Conservation (phyloP, 2,329 filamentous ascomycete species). For the Plenodomus tracheiphilus region DNA sequence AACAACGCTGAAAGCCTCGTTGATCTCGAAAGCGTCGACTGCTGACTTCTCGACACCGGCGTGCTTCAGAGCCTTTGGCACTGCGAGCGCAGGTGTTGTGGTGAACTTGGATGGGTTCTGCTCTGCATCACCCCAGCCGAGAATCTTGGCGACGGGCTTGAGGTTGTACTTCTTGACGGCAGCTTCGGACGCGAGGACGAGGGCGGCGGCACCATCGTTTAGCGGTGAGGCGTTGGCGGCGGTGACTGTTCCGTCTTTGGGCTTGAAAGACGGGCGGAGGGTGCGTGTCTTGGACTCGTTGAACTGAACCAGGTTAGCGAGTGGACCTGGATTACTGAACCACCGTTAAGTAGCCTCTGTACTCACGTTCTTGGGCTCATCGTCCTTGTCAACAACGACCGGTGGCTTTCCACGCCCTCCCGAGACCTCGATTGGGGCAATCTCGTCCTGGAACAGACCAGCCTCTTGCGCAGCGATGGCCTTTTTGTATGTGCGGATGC, state of each 20-base stretch:
- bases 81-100: constrained; percentile 86
- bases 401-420: constrained; percentile 89
- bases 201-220: constrained; percentile 89
- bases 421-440: constrained; percentile 83
- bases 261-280: constrained; percentile 76
- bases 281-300: constrained; percentile 56
- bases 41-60: constrained; percentile 77
- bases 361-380: constrained; percentile 88
- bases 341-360: neutral
- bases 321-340: constrained; percentile 10
- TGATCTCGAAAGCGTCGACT: constrained; percentile 96
- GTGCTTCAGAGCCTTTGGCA: constrained; percentile 97
- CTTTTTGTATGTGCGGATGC: constrained; percentile 92
- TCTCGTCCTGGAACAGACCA: constrained; percentile 82
- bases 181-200: constrained; percentile 91
- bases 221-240: constrained; percentile 95
- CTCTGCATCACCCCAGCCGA: constrained; percentile 94
- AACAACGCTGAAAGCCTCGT: constrained; percentile 98
- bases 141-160: constrained; percentile 93
- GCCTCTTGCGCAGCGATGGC: constrained; percentile 82
- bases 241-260: constrained; percentile 84
- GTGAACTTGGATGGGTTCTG: constrained; percentile 94
- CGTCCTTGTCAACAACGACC: constrained; percentile 79
- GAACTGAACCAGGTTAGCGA: constrained; percentile 44
- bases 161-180: constrained; percentile 90